Base-by-base conservation (phyloP, 345 rosid genomes). In the Syzygium aqueum region DNA sequence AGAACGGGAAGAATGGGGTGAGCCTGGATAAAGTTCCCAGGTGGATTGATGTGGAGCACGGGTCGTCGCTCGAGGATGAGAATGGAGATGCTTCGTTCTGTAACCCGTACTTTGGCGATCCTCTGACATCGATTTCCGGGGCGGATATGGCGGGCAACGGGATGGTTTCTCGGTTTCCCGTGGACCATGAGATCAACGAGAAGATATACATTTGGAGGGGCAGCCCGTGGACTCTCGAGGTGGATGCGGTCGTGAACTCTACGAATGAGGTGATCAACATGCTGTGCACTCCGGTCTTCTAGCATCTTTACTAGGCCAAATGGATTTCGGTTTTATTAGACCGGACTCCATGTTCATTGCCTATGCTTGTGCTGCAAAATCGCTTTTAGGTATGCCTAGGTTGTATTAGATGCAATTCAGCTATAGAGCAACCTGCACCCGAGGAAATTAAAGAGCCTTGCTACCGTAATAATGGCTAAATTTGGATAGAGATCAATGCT, bases 231-330 rank as follows among this genome's bases (percentile, higher is more conserved):
- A 97, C 94, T 94, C 96, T 97, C 54, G 98, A 95, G 90, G 99
- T 97, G 49, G 99, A 97, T 93, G 98, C 98, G 86, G 99, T 97
- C 89, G 99, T 97, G 82, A 97, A 97, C 90, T 95, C 99, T 23
- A 94, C 99, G 13, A 97, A 96, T 90, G 99, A 97, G 99, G 99
- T 94, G 85, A 94, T 88, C 65, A 43, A 2, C 53, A 2, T 30
- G 6, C 61, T 12, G 5, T 9, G 30, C 40, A 17, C 33, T 46
- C 11, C 56, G 23, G 84, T 78, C 56, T 51, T 30, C 21, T 54
- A 23, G 27, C 37, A 8, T 78, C 51, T 51, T 73, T 21, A 46
- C 50, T 86, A 46, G 57, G 23, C 14, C 17, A 51, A 43, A 85
- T 25, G 61, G 17, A 54, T 57, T 33, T 51, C 11, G 25, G 43